These are phyloP conservation scores for Thalassiosira mediterranea DNA, from an alignment of 352 stramenopile genomes.

Conservation along the genomic window DNA sequence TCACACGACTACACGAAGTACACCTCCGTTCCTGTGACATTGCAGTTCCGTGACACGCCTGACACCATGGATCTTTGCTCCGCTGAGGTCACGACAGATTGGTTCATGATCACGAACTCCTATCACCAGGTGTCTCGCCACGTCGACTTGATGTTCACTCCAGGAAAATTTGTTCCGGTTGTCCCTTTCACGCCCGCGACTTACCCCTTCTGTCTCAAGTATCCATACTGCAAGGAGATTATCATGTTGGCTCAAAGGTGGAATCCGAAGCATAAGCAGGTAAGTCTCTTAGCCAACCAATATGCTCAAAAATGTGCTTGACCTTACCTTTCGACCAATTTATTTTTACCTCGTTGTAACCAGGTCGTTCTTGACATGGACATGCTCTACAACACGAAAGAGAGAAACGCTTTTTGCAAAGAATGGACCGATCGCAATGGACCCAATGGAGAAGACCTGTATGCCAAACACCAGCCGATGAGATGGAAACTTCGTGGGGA, in stretches of 20 bases:
- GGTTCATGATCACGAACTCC: no score
- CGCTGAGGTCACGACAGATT: slow-evolving; percentile 60
- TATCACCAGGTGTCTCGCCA: slow-evolving; percentile 56
- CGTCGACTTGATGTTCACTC: slow-evolving; percentile 65
- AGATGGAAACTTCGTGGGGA: slow-evolving; percentile 49
- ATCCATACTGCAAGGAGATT: no score
- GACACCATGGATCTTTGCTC: slow-evolving; percentile 71
- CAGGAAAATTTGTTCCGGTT: slow-evolving; percentile 58
- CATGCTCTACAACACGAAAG: slow-evolving; percentile 64
- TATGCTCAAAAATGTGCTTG: no score
- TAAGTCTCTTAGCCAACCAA: no score
- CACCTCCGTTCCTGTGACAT: slow-evolving; percentile 54
- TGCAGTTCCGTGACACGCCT: slow-evolving; percentile 44
- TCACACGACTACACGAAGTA: slow-evolving; percentile 51
- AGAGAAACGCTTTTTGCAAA: slow-evolving; percentile 58
- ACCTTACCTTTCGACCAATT: no score
- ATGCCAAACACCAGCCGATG: slow-evolving; percentile 55
- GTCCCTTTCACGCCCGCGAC: slow-evolving; percentile 61
- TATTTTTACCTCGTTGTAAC: slow-evolving; percentile 43
- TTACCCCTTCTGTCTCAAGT: slow-evolving; percentile 70
- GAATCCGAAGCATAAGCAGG: no score
- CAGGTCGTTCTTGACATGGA: slow-evolving; percentile 68
- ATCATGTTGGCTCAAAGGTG: slow-evolving; percentile 59
- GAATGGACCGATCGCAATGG: slow-evolving; percentile 63
- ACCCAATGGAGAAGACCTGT: slow-evolving; percentile 58